Evolutionary conservation across 2,329 filamentous ascomycete genomes (phyloP), one percentile per base, ranked within the genome.

Genomic region (Alternaria sp.): DNA sequence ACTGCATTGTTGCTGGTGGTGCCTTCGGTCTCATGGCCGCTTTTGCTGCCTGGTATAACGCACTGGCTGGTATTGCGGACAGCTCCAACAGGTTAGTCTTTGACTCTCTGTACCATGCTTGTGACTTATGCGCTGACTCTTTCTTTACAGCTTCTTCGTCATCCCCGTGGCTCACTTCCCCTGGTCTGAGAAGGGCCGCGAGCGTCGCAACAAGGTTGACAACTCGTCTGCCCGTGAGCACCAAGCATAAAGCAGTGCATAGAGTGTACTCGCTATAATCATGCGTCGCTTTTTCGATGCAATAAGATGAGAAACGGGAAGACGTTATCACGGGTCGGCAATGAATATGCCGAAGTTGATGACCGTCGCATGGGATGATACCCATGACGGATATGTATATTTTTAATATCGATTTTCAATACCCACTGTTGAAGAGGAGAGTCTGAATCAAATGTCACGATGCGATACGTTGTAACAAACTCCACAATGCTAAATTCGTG

Each of bases 151-250:
- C 84, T 97, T 97, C 88, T 95, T 97, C 85, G 85, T 95, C 79
- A 88, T 96, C 63, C 94, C 94, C 52, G 93, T 97, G 65, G 89
- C 91, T 72, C 93, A 97, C 85, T 96, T 97, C 85, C 94, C 94
- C 54, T 97, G 94, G 94, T 94, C 91, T 46, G 77, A 79, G 57
- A 79, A 79, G 73, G 77, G 75, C 62, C 76, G 76, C 48, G 77
- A 79, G 66, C 63, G 68, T 8, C 77, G 77, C 60, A 49, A 61
- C 43, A 79, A 78, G 71, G 69, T 74, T 47, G 76, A 82, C 75
- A 83, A 83, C 78, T 73, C 68, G 51, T 72, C 67, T 32, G 64
- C 64, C 18, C 64, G 66, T 34, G 57, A 42, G 20, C 57, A 60
- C 53, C 14, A 42, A 2, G 57, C 57, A 30, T 60, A 60, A 32